Evolutionary conservation across 2,329 filamentous ascomycete genomes (phyloP).

Genomic region (Pseudogymnoascus sp.): DNA sequence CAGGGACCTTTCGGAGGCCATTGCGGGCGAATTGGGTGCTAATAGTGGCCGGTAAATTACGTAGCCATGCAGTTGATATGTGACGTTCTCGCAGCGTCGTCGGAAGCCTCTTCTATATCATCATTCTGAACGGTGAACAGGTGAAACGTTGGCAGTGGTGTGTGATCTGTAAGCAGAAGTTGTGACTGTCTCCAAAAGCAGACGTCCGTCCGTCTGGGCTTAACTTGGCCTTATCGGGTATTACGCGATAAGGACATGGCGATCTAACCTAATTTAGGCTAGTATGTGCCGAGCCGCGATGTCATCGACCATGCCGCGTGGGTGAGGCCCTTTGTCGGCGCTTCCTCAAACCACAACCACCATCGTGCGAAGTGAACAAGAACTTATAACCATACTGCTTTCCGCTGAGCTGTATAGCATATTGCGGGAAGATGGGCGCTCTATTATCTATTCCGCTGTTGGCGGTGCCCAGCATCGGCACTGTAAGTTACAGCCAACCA

Average conservation of each 20-base stretch:
- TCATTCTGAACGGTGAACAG: not conserved
- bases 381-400: not conserved
- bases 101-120: not conserved
- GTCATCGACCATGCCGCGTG: conserved; percentile 3
- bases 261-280: not conserved
- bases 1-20: conserved; percentile 42
- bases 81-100: not conserved
- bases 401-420: not conserved
- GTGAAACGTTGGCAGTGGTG: not conserved
- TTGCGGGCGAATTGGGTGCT: conserved; percentile 18
- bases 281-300: not conserved
- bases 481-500: conserved; percentile 51
- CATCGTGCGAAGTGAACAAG: not conserved
- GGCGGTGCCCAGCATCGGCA: conserved; percentile 76
- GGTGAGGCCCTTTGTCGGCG: not conserved
- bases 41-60: conserved; percentile 6
- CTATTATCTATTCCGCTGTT: conserved; percentile 83
- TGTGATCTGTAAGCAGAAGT: not conserved
- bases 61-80: conserved; percentile 3
- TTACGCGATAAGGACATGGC: conserved; percentile 4
- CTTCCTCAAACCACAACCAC: conserved; percentile 6
- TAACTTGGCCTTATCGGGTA: conserved; percentile 7
- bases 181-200: not conserved
- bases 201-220: not conserved
- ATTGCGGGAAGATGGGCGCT: conserved; percentile 64